Evolutionary conservation across 2,329 filamentous ascomycete species (phyloP), one percentile per base, ranked within the genome.

Genomic region (Tolypocladium ophioglossoides): DNA sequence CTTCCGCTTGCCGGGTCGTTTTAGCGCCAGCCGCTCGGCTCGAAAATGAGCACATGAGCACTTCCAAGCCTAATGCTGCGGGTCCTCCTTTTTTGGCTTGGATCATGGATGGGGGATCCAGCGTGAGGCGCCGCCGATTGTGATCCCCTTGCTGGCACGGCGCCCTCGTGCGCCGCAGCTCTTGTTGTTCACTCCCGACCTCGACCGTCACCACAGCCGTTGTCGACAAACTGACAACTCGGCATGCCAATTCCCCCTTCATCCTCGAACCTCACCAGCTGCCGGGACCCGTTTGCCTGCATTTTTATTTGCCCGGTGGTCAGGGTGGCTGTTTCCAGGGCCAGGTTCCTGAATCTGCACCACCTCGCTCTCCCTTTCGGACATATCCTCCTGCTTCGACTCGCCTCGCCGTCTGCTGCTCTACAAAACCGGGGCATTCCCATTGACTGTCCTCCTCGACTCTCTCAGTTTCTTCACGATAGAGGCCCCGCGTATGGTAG

Each of bases 11-110:
- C 68, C 69, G 70, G 53, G 50, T 39, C 24, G 64, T 65, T 56
- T 68, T 73, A 70, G 70, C 68, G 70, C 66, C 64, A 62, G 61
- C 61, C 64, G 64, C 63, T 63, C 67, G 70, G 72, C 70, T 73
- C 66, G 66, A 67, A 63, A 71, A 68, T 69, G 71, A 66, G 68
- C 73, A 76, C 73, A 75, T 76, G 73, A 75, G 70, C 71, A 70
- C 48, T 37, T 37, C 51, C 58, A 67, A 68, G 69, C 70, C 70
- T 66, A 72, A 68, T 59, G 58, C 61, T 71, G 69, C 66, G 69
- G 70, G 65, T 70, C 60, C 57, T 44, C 46, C 52, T 39, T 39
- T 54, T 55, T 50, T 50, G 34, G 48, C 49, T 50, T 39, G 49
- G 35, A 37, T 50, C 49, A 27, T 39, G 49, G 37, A 38, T 46